Percentiles rank a stretch among this genome's conserved stretches.
Evolutionary conservation across 176 grass and related monocot species (phyloP).

Genomic region (Puccinellia tenuiflora): DNA sequence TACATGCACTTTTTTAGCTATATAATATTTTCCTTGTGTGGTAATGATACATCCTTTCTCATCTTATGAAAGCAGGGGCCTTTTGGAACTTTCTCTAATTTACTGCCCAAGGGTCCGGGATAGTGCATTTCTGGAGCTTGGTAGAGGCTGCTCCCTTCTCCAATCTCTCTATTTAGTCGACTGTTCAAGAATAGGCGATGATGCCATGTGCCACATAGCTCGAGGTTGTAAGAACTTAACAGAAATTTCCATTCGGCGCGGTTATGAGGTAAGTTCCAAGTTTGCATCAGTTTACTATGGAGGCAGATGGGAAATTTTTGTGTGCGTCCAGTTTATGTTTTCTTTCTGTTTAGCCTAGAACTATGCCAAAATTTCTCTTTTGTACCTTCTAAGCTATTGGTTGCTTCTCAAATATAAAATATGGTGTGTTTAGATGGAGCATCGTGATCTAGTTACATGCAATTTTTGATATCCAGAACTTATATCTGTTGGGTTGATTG

Average conservation of each 20-base stretch:
- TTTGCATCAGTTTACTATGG: neutral
- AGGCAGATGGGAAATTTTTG: neutral
- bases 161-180: slow-evolving; percentile 64
- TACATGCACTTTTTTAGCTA: neutral
- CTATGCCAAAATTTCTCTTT: neutral
- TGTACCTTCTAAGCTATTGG: neutral
- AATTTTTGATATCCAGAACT: slow-evolving; percentile 1
- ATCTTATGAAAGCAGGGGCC: slow-evolving; percentile 50
- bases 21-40: neutral
- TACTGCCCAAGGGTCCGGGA: slow-evolving; percentile 75
- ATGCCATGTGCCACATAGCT: slow-evolving; percentile 73
- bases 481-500: neutral
- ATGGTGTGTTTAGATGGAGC: neutral
- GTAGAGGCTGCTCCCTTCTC: slow-evolving; percentile 73
- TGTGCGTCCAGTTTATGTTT: neutral
- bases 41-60: slow-evolving; percentile 3
- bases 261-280: slow-evolving; percentile 67
- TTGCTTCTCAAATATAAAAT: neutral
- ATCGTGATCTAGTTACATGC: neutral
- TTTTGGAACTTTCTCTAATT: slow-evolving; percentile 73
- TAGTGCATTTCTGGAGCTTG: slow-evolving; percentile 85
- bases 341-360: neutral
- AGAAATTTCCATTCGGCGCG: slow-evolving; percentile 73
- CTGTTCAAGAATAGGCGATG: slow-evolving; percentile 71
- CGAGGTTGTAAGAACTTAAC: slow-evolving; percentile 71